Evolutionary conservation across 2,329 filamentous ascomycete species (phyloP).

Genomic region (Xylaria sp.): DNA sequence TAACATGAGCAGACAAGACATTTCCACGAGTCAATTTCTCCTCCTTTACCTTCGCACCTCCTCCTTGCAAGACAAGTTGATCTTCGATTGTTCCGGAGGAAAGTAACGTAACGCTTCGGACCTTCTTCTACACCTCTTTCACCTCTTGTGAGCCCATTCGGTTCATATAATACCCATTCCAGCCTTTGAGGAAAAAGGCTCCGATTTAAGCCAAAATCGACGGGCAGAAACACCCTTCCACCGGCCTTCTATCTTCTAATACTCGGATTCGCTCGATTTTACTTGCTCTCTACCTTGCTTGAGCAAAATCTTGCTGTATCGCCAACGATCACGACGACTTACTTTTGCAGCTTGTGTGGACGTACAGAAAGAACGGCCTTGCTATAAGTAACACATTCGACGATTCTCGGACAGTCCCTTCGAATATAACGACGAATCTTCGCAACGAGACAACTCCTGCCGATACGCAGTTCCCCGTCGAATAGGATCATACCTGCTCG

Average conservation of each 20-base stretch:
- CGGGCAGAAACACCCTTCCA: constrained; percentile 6
- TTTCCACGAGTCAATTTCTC: constrained; percentile 7
- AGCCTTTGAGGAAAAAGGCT: background rate
- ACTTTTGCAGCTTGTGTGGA: too few species aligned
- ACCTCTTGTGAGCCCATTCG: background rate
- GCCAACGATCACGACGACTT: too few species aligned
- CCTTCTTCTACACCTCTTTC: background rate
- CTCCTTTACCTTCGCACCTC: constrained; percentile 7
- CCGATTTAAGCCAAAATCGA: constrained; percentile 7
- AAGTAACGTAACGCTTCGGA: constrained; percentile 22
- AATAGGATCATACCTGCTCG: too few species aligned
- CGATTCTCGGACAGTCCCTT: too few species aligned
- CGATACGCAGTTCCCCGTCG: too few species aligned
- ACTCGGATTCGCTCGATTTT: constrained; percentile 3
- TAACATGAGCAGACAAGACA: constrained; percentile 9
- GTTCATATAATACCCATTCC: constrained; percentile 2
- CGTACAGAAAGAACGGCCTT: too few species aligned
- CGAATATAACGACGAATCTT: too few species aligned
- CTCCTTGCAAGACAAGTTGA: constrained; percentile 17
- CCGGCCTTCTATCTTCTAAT: background rate
- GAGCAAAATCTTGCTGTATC: too few species aligned
- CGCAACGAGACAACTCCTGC: too few species aligned
- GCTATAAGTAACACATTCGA: too few species aligned
- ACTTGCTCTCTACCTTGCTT: background rate
- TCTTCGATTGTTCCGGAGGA: constrained; percentile 21